Evolutionary conservation across 2,329 filamentous ascomycete genomes (phyloP).

Genomic region (Trichoderma aggressivum): DNA sequence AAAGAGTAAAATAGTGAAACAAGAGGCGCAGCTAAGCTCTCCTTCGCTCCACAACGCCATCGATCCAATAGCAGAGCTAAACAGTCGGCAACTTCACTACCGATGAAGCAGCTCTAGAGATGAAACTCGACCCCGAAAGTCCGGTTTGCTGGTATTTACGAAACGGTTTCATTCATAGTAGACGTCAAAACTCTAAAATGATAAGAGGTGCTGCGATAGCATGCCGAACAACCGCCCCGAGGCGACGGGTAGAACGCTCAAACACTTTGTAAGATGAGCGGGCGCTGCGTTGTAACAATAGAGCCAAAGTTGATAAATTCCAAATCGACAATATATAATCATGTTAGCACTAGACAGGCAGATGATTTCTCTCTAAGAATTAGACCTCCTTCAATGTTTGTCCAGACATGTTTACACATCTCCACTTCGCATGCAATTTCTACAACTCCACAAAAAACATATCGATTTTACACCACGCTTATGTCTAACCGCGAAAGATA

Average conservation of each 20-base stretch:
- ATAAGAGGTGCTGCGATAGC: neutral
- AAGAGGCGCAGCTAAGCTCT: neutral
- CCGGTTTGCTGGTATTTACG: neutral
- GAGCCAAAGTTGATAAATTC: neutral
- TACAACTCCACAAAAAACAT: neutral
- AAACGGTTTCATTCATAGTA: neutral
- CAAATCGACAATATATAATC: neutral
- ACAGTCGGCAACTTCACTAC: no score
- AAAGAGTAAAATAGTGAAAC: neutral
- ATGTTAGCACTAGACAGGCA: neutral
- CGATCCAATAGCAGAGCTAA: neutral
- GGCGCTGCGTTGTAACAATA: neutral
- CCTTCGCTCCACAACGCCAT: neutral
- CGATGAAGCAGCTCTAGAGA: neutral
- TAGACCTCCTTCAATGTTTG: neutral
- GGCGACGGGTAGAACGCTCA: neutral
- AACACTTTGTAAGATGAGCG: neutral
- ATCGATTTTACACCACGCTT: neutral
- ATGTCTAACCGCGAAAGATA: neutral
- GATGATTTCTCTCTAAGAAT: neutral
- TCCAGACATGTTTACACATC: neutral
- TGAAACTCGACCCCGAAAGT: neutral
- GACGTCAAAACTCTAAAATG: neutral
- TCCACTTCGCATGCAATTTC: neutral
- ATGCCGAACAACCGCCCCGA: neutral